Evolutionary conservation across 2,329 filamentous ascomycete genomes (phyloP).

Genomic region (Aspergillus sp.): DNA sequence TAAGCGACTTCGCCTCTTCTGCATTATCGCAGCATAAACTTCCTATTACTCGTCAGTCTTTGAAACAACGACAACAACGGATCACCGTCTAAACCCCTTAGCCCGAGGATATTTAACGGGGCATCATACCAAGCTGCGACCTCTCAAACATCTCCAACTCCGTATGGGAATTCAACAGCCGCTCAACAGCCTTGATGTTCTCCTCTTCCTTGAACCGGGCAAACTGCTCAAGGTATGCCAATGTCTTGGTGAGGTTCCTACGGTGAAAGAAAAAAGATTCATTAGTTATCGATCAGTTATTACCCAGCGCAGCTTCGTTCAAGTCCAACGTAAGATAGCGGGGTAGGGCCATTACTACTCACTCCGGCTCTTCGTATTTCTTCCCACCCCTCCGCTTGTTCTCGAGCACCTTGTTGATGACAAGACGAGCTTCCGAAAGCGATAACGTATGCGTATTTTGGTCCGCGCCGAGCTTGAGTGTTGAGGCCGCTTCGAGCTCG

Average conservation of each 20-base stretch:
- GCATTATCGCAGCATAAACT: conserved; percentile 88
- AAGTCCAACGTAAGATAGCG: background rate
- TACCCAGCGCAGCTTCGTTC: background rate
- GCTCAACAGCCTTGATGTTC: conserved; percentile 91
- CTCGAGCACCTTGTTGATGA: conserved; percentile 84
- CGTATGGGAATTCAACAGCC: conserved; percentile 72
- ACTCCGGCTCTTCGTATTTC: conserved; percentile 83
- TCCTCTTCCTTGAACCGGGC: conserved; percentile 94
- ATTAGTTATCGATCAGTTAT: background rate
- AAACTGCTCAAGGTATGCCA: conserved; percentile 92
- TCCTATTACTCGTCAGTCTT: conserved; percentile 54
- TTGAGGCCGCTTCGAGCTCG: conserved; percentile 82
- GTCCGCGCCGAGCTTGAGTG: conserved; percentile 89
- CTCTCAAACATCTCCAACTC: conserved; percentile 90
- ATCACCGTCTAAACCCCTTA: background rate
- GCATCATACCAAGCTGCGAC: conserved; percentile 74
- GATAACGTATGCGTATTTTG: conserved; percentile 88
- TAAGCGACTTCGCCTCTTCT: conserved; percentile 94
- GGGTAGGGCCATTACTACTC: conserved; percentile 37
- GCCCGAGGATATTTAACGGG: background rate
- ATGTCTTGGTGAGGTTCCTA: conserved; percentile 76
- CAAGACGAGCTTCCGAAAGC: conserved; percentile 84
- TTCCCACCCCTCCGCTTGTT: conserved; percentile 78
- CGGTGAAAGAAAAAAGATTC: background rate
- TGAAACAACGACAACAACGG: conserved; percentile 1